These are phyloP conservation scores for Penicillium manginii DNA, from an alignment of 495 filamentous ascomycete genomes.

Conservation along the genomic window DNA sequence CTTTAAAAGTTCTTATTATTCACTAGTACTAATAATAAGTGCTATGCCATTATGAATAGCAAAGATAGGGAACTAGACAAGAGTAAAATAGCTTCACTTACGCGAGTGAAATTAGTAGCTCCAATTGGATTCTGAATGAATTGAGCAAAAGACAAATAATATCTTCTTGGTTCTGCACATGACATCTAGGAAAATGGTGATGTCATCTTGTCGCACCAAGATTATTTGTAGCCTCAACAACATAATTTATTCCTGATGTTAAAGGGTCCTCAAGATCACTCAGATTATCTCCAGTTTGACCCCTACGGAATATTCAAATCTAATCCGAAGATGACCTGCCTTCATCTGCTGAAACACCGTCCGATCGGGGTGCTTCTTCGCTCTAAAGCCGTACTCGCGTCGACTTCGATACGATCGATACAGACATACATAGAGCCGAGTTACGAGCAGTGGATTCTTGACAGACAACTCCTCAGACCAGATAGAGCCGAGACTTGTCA, in stretches of 20 bases:
- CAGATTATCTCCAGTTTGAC: neutral
- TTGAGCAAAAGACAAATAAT: no score
- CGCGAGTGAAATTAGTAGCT: neutral
- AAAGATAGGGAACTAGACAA: no score
- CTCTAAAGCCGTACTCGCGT: neutral
- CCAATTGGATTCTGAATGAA: no score
- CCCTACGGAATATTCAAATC: neutral
- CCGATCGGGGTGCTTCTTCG: neutral
- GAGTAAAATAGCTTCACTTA: no score
- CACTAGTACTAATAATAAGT: no score
- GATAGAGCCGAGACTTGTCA: conserved; percentile 31
- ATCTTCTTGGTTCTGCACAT: neutral
- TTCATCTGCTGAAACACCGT: neutral
- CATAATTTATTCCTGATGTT: neutral
- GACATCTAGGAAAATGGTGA: neutral
- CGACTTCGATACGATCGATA: neutral
- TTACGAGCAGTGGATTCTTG: conserved; percentile 14
- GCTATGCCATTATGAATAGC: no score
- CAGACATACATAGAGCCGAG: neutral
- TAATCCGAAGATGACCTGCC: neutral
- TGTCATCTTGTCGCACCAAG: neutral
- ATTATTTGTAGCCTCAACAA: neutral
- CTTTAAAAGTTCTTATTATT: no score
- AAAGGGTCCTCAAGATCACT: neutral
- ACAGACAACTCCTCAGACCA: conserved; percentile 31